Base-by-base conservation (phyloP, 805 yeast genomes). In the Citeromyces matritensis region DNA sequence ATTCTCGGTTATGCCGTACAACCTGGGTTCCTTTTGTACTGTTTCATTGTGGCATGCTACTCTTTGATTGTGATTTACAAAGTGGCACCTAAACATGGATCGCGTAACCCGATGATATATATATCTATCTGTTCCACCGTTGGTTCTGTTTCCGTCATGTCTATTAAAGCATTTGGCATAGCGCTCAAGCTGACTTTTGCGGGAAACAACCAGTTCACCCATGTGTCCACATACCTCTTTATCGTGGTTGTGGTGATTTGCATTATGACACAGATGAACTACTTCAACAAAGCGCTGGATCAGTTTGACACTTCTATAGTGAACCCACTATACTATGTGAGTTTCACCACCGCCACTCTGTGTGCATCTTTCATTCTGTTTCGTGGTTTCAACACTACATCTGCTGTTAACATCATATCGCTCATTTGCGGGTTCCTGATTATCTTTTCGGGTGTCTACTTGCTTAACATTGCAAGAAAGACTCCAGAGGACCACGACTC, bases 231-330 rank as follows among this genome's bases (percentile, higher is more conserved):
- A 1, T 84, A 85, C 47, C 60, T 85, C 35, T 84, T 84, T 62
- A 67, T 82, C 24, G 41, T 68, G 21, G 85, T 82, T 15, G 94
- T 84, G 35, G 80, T 62, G 6, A 65, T 78, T 27, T 84, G 95
- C 55, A 85, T 84, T 42, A 45, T 80, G 44, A 82, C 94, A 5
- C 95, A 84, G 55, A 84, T 84, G 95, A 84, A 82, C 58, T 84
- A 81, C 51, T 82, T 84, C 63, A 84, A 84, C 64, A 85, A 82
- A 59, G 95, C 95, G 0, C 63, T 84, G 47, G 95, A 86, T 43
- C 94, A 82, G 52, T 84, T 84, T 45, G 95, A 85, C 50, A 84
- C 95, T 5, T 80, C 93, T 0, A 81, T 84, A 42, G 95, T 84
- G 34, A 84, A 84, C 52, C 95, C 95, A 23, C 60, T 84, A 37